Base-by-base conservation (phyloP, 2,329 filamentous ascomycete species). In the Mollisia scopiformis region DNA sequence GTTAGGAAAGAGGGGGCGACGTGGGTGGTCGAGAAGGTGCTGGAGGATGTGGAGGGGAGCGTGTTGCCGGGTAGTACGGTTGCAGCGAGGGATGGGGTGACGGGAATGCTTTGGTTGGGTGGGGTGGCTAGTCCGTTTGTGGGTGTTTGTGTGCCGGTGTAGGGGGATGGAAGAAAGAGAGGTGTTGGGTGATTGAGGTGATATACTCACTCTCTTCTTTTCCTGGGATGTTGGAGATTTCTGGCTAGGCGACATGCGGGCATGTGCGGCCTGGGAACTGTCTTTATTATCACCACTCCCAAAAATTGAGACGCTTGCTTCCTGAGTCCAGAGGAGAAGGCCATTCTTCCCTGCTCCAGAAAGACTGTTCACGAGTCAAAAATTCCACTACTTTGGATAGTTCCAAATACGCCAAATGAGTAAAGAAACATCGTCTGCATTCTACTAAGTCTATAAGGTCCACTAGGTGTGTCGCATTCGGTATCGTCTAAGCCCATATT, bases 31-130 rank as follows among this genome's bases (percentile, higher is more conserved):
- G 56, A 61, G 23, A 75, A 74, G 55, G 46, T 72, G 13, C 58
- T 75, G 11, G 74, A 76, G 58, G 74, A 75, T 62, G 58, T 56
- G n/a, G 68, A 70, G 27, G 71, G 62, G 1, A 69, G 67, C 60
- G 25, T 55, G 5, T 52, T 70, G 33, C 63, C 59, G 4, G 61
- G 58, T 14, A 65, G 67, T 25, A 72, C 68, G 6, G 58, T 61
- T 28, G 65, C 57, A 11, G 65, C 69, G 21, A 67, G 70, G 60
- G 72, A 74, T 67, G 63, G 63, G 2, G 58, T 55, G 55, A 72
- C 66, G 13, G 71, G 66, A 6, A 68, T 53, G 33, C 53, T 72
- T 27, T 73, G 71, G 57, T 35, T 73, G 56, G 68, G 69, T 23
- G 57, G 65, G 35, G 57, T 68, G 28, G 31, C 51, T 3, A 55